Evolutionary conservation across 495 filamentous ascomycete species (phyloP).

Genomic region (Neurospora hispaniola): DNA sequence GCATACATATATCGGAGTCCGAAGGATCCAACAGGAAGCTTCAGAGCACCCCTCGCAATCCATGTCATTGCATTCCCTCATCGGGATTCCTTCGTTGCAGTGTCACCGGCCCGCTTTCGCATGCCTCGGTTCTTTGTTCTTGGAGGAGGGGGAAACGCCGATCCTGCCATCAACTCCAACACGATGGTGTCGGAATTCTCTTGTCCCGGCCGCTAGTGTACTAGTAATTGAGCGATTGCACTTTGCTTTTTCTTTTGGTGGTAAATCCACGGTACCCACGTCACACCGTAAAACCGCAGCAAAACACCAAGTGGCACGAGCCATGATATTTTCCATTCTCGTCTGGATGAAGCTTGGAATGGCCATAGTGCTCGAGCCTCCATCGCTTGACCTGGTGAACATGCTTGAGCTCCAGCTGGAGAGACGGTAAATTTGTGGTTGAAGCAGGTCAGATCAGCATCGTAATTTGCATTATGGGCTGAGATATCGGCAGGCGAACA

Average conservation of each 20-base stretch:
- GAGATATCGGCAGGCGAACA: background rate
- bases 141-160: background rate
- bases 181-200: background rate
- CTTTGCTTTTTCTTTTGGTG: too few species aligned
- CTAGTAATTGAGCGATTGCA: too few species aligned
- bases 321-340: too few species aligned
- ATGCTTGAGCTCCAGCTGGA: slow-evolving; percentile 12
- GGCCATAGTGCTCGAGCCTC: too few species aligned
- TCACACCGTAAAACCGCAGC: too few species aligned
- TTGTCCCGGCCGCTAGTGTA: background rate
- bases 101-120: background rate
- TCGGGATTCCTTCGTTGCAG: background rate
- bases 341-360: too few species aligned
- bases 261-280: too few species aligned
- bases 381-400: too few species aligned
- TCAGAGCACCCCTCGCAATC: background rate
- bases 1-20: background rate
- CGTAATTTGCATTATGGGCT: background rate
- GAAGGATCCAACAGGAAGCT: background rate
- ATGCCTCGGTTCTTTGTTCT: background rate
- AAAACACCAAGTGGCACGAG: too few species aligned
- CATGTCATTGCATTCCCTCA: background rate
- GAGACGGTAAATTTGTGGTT: background rate
- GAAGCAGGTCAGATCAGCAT: background rate
- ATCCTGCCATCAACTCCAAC: background rate